These are phyloP conservation scores for Vitis riparia DNA, from an alignment of 164 flowering plant species.

Conservation along the genomic window DNA sequence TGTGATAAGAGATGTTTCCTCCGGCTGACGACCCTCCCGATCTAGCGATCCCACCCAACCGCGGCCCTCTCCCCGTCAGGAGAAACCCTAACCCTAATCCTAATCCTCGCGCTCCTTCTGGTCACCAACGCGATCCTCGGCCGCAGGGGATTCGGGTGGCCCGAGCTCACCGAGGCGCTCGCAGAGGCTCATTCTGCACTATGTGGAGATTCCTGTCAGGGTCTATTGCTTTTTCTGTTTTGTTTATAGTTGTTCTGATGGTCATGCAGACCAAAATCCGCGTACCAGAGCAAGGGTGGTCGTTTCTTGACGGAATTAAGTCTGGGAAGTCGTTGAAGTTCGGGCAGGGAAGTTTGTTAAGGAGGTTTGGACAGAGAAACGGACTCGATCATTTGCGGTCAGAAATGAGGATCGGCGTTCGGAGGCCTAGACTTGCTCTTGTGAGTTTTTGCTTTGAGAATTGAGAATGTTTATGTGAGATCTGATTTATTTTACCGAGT, in stretches of 20 bases:
- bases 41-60: constrained; percentile 33
- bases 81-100: constrained; percentile 26
- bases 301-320: constrained; percentile 36
- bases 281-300: constrained; percentile 26
- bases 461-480: not conserved
- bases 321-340: constrained; percentile 59
- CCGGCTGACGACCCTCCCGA: constrained; percentile 3
- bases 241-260: constrained; percentile 21
- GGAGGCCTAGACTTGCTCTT: constrained; percentile 66
- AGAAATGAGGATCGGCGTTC: constrained; percentile 48
- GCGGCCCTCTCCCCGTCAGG: constrained; percentile 47
- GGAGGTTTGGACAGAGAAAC: constrained; percentile 25
- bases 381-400: constrained; percentile 46
- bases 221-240: too few relatives aligned
- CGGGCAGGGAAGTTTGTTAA: constrained; percentile 26
- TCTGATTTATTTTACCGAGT: not conserved
- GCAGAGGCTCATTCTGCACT: too few relatives aligned
- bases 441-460: constrained; percentile 42
- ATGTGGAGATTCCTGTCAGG: too few relatives aligned
- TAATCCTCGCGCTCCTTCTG: too few relatives aligned
- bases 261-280: constrained; percentile 67
- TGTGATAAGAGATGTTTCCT: too few relatives aligned
- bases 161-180: constrained; percentile 13
- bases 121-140: constrained; percentile 14
- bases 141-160: constrained; percentile 28